Conservation (phyloP, 129 eudicot species). For the Rutidosis leptorrhynchoides region DNA sequence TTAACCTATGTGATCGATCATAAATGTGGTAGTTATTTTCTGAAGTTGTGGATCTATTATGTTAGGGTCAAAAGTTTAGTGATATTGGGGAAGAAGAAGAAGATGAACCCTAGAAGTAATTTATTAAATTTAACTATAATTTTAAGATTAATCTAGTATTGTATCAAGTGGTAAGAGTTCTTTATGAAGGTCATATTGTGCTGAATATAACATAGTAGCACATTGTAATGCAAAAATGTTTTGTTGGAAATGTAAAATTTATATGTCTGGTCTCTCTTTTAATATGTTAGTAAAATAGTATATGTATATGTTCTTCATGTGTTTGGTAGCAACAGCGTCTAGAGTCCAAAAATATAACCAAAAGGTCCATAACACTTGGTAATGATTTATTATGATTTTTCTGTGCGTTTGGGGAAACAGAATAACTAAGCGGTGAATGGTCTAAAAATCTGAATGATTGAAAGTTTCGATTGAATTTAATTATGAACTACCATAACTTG, state of each 20-base stretch:
- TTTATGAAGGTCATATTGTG: background rate
- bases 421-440: too few relatives aligned
- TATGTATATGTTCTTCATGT: too few relatives aligned
- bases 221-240: background rate
- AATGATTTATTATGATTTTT: too few relatives aligned
- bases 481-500: too few relatives aligned
- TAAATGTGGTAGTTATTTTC: conserved; percentile 26
- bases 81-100: conserved; percentile 19
- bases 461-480: too few relatives aligned
- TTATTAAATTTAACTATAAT: conserved; percentile 14
- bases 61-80: conserved; percentile 17
- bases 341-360: too few relatives aligned
- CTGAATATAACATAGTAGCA: conserved; percentile 12
- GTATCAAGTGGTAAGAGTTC: conserved; percentile 17
- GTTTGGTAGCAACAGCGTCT: too few relatives aligned
- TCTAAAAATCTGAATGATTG: too few relatives aligned
- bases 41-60: conserved; percentile 16
- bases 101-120: conserved; percentile 22
- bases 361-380: too few relatives aligned
- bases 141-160: conserved; percentile 2
- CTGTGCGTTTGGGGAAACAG: too few relatives aligned
- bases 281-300: background rate
- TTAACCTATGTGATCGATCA: conserved; percentile 21
- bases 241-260: background rate
- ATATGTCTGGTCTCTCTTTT: background rate